Evolutionary conservation across 2,329 filamentous ascomycete genomes (phyloP).

Genomic region (Sphaceloma murrayae): DNA sequence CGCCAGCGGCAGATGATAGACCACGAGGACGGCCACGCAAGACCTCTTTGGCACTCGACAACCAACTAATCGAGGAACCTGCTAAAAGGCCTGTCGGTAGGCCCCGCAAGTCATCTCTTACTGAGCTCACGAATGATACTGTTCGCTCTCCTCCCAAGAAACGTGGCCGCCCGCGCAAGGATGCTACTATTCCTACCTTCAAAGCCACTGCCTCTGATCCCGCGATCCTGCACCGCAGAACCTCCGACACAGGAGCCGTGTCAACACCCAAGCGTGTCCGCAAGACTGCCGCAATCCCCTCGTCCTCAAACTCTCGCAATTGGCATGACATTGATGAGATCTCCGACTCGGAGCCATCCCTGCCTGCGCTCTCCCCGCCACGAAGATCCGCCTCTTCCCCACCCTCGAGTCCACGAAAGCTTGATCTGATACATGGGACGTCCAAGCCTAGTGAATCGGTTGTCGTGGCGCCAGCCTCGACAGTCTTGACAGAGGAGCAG

Average conservation of each 20-base stretch:
- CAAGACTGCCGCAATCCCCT: neutral
- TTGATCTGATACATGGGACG: constrained; percentile 17
- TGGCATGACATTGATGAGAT: constrained; percentile 24
- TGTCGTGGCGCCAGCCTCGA: constrained; percentile 9
- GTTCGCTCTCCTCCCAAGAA: neutral
- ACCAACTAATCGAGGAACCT: neutral
- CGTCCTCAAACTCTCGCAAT: constrained; percentile 10
- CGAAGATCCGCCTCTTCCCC: constrained; percentile 24
- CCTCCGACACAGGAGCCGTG: no score
- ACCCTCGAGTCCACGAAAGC: constrained; percentile 20
- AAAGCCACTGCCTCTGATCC: no score
- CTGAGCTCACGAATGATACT: no score
- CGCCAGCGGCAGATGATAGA: no score
- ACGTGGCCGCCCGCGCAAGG: constrained; percentile 1
- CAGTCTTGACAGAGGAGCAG: neutral
- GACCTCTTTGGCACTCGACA: neutral
- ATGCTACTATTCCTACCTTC: no score
- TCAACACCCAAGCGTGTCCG: neutral
- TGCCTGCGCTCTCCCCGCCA: constrained; percentile 27
- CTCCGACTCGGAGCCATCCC: constrained; percentile 26
- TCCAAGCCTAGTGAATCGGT: no score
- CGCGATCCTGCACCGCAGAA: no score
- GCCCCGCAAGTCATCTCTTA: neutral
- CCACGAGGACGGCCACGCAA: no score
- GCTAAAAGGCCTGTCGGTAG: neutral